A percentile compares a stretch with the other conserved stretches of the same genome.
Conservation (phyloP, 768 basidiomycete species). For the Roridomyces roridus region DNA sequence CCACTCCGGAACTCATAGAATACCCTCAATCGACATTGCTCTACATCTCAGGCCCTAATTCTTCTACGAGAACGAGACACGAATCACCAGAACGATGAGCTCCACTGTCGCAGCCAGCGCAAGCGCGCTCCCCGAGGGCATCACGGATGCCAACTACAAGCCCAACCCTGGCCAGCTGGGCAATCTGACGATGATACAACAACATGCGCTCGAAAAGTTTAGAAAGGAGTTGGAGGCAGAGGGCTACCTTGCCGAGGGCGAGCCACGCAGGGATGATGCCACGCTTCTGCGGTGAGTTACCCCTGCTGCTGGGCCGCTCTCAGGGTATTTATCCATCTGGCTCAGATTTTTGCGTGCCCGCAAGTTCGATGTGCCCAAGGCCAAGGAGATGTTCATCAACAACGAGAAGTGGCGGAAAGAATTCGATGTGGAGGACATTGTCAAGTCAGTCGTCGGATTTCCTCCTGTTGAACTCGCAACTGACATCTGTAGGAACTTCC, state of each 20-base stretch:
- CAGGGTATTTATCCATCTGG: neutral
- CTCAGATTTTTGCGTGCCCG: conserved; percentile 89
- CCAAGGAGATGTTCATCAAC: conserved; percentile 83
- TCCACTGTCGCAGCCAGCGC: conserved; percentile 48
- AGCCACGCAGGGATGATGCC: conserved; percentile 69
- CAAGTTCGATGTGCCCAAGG: conserved; percentile 84
- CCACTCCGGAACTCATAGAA: no score
- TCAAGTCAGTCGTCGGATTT: conserved; percentile 50
- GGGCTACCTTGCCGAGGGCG: conserved; percentile 60
- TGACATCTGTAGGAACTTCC: conserved; percentile 69
- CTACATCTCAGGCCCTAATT: no score
- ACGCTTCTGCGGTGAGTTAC: conserved; percentile 61
- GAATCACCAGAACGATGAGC: neutral
- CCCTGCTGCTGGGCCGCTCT: no score
- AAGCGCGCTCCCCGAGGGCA: conserved; percentile 60
- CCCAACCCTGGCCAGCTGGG: conserved; percentile 78
- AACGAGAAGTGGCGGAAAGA: conserved; percentile 92
- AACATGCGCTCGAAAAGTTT: conserved; percentile 71
- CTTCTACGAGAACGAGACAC: conserved; percentile 1
- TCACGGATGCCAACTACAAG: conserved; percentile 69
- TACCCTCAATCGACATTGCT: no score
- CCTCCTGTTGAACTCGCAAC: neutral
- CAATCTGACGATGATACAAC: conserved; percentile 71
- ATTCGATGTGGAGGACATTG: conserved; percentile 79
- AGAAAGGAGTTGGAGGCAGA: conserved; percentile 66